These are phyloP conservation scores for Metschnikowia lachancei DNA, from an alignment of 805 yeast species.

Conservation along the genomic window DNA sequence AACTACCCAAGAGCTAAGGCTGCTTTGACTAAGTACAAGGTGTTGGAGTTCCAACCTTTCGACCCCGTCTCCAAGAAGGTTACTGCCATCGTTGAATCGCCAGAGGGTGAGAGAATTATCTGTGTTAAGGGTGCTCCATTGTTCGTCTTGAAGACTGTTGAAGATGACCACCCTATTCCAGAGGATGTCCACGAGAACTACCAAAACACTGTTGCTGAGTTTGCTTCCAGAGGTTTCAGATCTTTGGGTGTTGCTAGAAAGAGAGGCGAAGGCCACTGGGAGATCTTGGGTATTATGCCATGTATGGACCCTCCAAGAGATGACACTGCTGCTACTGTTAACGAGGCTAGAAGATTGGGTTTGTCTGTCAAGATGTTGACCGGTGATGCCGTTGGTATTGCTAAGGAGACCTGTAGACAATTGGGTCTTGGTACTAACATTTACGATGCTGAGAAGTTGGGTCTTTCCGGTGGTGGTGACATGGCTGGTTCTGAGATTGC, in stretches of 20 bases:
- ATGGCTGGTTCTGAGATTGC: conserved; percentile 97
- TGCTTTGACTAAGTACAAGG: conserved; percentile 91
- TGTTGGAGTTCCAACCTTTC: conserved; percentile 93
- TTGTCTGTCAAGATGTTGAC: conserved; percentile 96
- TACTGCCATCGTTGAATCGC: conserved; percentile 91
- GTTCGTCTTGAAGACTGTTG: conserved; percentile 93
- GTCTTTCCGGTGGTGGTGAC: conserved; percentile 89
- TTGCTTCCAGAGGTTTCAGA: conserved; percentile 97
- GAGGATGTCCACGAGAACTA: conserved; percentile 91
- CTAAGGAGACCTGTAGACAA: conserved; percentile 97
- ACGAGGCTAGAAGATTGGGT: conserved; percentile 89
- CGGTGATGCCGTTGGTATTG: conserved; percentile 99
- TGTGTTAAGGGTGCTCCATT: conserved; percentile 99
- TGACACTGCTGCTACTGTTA: conserved; percentile 92
- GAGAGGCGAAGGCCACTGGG: conserved; percentile 99
- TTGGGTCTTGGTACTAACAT: conserved; percentile 95
- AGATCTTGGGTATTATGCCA: conserved; percentile 96
- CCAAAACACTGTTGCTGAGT: conserved; percentile 96
- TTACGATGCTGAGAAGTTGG: conserved; percentile 94
- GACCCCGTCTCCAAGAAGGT: conserved; percentile 98
- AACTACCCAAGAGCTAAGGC: conserved; percentile 88
- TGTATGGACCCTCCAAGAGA: conserved; percentile 99
- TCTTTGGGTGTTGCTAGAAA: conserved; percentile 98
- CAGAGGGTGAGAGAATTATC: conserved; percentile 90
- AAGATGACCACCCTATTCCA: conserved; percentile 94